Conservation (phyloP, 208 protist species). For the Willaertia magna region DNA sequence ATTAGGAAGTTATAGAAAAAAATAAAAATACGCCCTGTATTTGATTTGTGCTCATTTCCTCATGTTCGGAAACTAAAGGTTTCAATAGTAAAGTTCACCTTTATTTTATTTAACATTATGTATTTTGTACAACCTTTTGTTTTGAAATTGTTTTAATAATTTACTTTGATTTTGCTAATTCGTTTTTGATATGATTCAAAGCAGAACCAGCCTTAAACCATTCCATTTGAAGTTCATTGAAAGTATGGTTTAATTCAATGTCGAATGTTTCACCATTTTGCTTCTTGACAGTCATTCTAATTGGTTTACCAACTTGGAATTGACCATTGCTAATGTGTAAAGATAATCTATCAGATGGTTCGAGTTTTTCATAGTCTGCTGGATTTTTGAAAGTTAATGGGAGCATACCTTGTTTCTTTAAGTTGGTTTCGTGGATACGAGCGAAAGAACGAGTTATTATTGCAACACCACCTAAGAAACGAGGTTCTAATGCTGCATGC, state of each 20-base stretch:
- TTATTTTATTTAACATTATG: too few relatives aligned
- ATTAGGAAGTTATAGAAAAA: too few relatives aligned
- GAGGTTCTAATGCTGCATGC: constrained; percentile 61
- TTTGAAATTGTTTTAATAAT: too few relatives aligned
- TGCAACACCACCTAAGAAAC: constrained; percentile 47
- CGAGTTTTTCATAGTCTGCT: constrained; percentile 53
- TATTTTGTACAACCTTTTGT: too few relatives aligned
- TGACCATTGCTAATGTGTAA: constrained; percentile 13
- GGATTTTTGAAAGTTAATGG: constrained; percentile 57
- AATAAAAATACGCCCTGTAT: too few relatives aligned
- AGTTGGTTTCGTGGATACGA: constrained; percentile 70
- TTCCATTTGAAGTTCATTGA: constrained; percentile 59
- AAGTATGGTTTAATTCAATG: constrained; percentile 54
- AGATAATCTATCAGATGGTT: constrained; percentile 18
- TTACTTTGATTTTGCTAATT: too few relatives aligned
- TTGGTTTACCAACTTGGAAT: neutral
- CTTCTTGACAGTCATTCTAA: constrained; percentile 18
- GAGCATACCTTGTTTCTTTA: constrained; percentile 70
- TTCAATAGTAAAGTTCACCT: too few relatives aligned
- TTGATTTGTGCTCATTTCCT: too few relatives aligned
- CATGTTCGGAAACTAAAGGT: too few relatives aligned
- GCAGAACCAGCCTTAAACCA: constrained; percentile 68
- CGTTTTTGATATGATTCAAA: constrained; percentile 34
- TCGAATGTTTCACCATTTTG: constrained; percentile 29
- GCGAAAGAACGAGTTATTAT: constrained; percentile 59